phyloP scores from a whole-genome alignment of 1,284 basidiomycete species.

The Apiotrichum montevideense region DNA sequence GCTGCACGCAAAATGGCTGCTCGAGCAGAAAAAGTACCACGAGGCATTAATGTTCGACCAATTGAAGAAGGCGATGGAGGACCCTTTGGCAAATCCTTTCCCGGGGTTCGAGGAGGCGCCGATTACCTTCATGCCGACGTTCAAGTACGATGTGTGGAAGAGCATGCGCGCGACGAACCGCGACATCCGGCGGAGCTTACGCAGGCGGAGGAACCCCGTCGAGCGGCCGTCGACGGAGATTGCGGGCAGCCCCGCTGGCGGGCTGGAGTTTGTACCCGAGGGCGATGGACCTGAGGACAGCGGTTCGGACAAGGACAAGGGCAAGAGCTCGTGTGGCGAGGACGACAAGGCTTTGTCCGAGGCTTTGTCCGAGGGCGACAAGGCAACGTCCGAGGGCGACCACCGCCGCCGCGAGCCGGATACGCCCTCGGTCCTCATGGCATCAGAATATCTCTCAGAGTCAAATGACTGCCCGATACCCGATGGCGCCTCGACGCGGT shows the following conservation, averaged over 20 bases:
- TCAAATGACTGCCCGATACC: neutral
- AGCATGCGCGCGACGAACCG: slow-evolving; percentile 45
- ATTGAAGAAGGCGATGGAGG: slow-evolving; percentile 49
- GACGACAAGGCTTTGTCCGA: neutral
- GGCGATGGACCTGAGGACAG: slow-evolving; percentile 6
- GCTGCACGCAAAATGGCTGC: slow-evolving; percentile 54
- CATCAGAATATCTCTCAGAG: too few relatives aligned
- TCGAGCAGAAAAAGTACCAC: slow-evolving; percentile 49
- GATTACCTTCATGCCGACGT: slow-evolving; percentile 51
- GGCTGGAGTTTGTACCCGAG: slow-evolving; percentile 13
- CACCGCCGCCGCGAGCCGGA: neutral
- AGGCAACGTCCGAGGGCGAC: neutral
- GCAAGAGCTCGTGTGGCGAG: neutral
- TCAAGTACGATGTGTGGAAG: slow-evolving; percentile 51
- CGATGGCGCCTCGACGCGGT: neutral
- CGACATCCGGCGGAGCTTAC: slow-evolving; percentile 26
- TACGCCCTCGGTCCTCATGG: neutral
- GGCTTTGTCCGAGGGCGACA: neutral
- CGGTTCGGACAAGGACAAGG: slow-evolving; percentile 1
- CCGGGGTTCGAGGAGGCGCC: slow-evolving; percentile 50
- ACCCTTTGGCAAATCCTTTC: slow-evolving; percentile 33
- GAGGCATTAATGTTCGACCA: slow-evolving; percentile 54
- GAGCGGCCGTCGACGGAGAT: slow-evolving; percentile 6
- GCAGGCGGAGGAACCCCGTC: slow-evolving; percentile 15
- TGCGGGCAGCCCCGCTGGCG: neutral